These are phyloP conservation scores for Beauveria australis DNA, from an alignment of 2,329 filamentous ascomycete species.

Conservation along the genomic window DNA sequence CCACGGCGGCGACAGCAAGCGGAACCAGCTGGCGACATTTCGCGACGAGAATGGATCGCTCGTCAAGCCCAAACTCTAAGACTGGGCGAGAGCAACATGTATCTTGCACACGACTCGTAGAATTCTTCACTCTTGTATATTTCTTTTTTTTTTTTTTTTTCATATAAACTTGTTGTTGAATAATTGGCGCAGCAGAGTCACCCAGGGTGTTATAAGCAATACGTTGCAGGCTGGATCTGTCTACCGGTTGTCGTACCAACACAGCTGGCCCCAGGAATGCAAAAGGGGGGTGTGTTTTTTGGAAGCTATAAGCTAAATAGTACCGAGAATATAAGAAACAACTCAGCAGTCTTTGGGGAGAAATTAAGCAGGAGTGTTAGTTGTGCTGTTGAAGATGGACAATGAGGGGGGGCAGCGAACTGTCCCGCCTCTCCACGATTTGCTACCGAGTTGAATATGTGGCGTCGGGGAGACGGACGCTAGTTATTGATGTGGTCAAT, in stretches of 20 bases:
- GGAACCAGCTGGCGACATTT: constrained; percentile 31
- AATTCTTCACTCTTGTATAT: neutral
- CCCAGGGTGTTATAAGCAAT: no score
- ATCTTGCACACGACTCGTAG: neutral
- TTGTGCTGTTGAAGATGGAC: neutral
- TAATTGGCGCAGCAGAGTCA: neutral
- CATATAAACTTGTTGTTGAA: neutral
- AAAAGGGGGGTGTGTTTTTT: no score
- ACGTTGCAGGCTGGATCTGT: no score
- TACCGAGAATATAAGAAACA: neutral
- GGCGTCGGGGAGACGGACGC: neutral
- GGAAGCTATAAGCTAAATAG: no score
- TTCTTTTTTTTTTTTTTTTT: neutral
- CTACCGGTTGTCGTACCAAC: no score
- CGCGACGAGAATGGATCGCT: constrained; percentile 28
- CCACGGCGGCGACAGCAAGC: constrained; percentile 35
- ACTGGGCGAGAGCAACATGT: neutral
- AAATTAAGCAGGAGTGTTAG: neutral
- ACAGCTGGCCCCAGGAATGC: no score
- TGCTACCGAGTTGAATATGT: neutral
- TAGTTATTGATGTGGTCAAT: neutral
- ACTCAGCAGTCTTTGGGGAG: no score
- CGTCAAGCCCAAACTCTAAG: constrained; percentile 18
- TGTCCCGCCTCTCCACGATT: neutral
- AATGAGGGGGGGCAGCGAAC: neutral